Percentiles rank a stretch among this genome's conserved stretches.
Evolutionary conservation across 192 early-diverging fungal genomes (phyloP).

Genomic region (Rhizophagus prolifer): DNA sequence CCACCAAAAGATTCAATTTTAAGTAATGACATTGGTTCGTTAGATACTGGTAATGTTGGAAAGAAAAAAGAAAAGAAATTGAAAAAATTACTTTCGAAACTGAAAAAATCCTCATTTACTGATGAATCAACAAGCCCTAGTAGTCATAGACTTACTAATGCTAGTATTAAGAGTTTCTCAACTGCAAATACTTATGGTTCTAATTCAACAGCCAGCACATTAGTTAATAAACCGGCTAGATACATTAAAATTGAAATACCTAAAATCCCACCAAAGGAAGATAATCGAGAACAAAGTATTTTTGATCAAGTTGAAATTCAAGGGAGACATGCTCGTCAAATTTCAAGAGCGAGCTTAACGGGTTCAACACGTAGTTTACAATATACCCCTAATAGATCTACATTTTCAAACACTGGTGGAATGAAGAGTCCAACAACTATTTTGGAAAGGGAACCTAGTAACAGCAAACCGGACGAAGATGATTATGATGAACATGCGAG

Average conservation of each 20-base stretch:
- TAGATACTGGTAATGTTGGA: neutral
- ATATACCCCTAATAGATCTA: constrained; percentile 11
- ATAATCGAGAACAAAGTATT: constrained; percentile 10
- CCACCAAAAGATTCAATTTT: constrained; percentile 11
- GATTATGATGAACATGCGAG: neutral
- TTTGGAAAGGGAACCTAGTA: neutral
- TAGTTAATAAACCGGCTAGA: neutral
- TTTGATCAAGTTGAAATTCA: constrained; percentile 28
- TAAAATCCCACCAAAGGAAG: constrained; percentile 2
- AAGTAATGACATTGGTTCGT: neutral
- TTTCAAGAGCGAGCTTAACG: neutral
- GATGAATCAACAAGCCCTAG: neutral
- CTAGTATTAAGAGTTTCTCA: neutral
- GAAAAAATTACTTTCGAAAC: constrained; percentile 5
- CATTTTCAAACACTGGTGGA: neutral
- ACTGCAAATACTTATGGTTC: neutral
- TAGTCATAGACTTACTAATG: neutral
- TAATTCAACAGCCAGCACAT: neutral
- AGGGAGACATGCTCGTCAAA: constrained; percentile 17
- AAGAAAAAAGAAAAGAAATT: constrained; percentile 22
- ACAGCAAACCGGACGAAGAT: neutral
- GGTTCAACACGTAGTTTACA: neutral
- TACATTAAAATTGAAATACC: constrained; percentile 26
- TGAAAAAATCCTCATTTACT: constrained; percentile 5
- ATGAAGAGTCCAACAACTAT: neutral